Percentiles rank a stretch among this genome's conserved stretches.
phyloP scores from a whole-genome alignment of 208 protist genomes.

The Leishmania aethiopica region DNA sequence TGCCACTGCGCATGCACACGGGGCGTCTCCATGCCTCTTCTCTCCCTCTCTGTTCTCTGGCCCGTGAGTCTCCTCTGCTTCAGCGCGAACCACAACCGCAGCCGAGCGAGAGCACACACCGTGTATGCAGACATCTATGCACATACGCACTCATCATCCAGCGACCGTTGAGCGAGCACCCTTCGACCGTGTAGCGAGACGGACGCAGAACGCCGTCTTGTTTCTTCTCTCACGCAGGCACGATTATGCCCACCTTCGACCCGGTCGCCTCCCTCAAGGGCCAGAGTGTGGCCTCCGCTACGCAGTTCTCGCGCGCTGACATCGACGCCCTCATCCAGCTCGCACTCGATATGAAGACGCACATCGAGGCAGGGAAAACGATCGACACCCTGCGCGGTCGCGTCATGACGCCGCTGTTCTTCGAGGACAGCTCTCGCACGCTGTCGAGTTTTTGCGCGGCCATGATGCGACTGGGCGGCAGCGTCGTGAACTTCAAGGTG shows the following conservation, averaged over 20 bases:
- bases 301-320: constrained; percentile 67
- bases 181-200: neutral
- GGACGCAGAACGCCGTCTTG: neutral
- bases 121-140: neutral
- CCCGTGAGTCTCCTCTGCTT: neutral
- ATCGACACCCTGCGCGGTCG: constrained; percentile 65
- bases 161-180: neutral
- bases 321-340: constrained; percentile 75
- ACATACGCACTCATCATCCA: neutral
- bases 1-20: neutral
- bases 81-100: neutral
- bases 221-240: neutral
- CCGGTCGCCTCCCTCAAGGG: constrained; percentile 71
- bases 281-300: constrained; percentile 64
- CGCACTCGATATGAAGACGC: constrained; percentile 43
- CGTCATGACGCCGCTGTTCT: constrained; percentile 89
- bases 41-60: neutral
- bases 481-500: constrained; percentile 82
- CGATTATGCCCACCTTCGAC: constrained; percentile 26
- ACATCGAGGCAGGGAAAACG: constrained; percentile 54
- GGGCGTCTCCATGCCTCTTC: neutral
- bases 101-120: neutral
- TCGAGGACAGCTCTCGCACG: constrained; percentile 84
- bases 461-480: constrained; percentile 84
- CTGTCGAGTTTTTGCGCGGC: constrained; percentile 82